phyloP scores from a whole-genome alignment of 2,329 filamentous ascomycete species.

The Colletotrichum phormii region DNA sequence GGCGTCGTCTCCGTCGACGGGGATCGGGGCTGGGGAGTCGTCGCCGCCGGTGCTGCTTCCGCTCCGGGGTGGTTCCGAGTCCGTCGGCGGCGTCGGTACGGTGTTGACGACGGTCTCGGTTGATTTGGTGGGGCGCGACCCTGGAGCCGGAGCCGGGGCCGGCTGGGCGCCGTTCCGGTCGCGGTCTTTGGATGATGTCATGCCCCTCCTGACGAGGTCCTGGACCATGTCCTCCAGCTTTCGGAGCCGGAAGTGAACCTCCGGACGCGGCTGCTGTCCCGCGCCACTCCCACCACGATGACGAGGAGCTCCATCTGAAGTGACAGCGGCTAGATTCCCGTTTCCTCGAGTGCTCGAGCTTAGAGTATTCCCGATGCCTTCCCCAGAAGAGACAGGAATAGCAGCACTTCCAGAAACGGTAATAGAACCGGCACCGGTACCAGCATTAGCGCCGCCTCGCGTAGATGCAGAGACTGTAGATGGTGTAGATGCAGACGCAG shows the following conservation, averaged over 20 bases:
- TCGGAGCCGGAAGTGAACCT: slow-evolving; percentile 53
- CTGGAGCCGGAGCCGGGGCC: not conserved
- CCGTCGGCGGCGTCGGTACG: slow-evolving; percentile 20
- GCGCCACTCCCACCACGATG: not conserved
- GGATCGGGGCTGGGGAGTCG: not conserved
- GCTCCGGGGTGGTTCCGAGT: slow-evolving; percentile 14
- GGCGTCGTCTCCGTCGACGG: slow-evolving; percentile 14
- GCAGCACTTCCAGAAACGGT: not conserved
- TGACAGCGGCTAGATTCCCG: slow-evolving; percentile 35
- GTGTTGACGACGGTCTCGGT: not conserved
- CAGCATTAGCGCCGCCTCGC: not conserved
- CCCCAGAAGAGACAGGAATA: not conserved
- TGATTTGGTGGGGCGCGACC: not conserved
- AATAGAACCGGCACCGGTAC: not conserved
- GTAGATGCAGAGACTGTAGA: not conserved
- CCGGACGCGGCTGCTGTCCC: slow-evolving; percentile 41
- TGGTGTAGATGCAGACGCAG: too few relatives aligned
- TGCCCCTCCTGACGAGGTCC: slow-evolving; percentile 42
- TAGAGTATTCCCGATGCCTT: not conserved
- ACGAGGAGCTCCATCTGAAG: not conserved
- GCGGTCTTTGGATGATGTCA: not conserved
- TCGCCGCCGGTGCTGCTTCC: not conserved
- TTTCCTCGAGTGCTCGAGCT: not conserved
- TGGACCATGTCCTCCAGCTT: slow-evolving; percentile 56
- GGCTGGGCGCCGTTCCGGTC: not conserved